phyloP scores from a whole-genome alignment of 495 filamentous ascomycete genomes.

The Hypoxylon cercidicola region DNA sequence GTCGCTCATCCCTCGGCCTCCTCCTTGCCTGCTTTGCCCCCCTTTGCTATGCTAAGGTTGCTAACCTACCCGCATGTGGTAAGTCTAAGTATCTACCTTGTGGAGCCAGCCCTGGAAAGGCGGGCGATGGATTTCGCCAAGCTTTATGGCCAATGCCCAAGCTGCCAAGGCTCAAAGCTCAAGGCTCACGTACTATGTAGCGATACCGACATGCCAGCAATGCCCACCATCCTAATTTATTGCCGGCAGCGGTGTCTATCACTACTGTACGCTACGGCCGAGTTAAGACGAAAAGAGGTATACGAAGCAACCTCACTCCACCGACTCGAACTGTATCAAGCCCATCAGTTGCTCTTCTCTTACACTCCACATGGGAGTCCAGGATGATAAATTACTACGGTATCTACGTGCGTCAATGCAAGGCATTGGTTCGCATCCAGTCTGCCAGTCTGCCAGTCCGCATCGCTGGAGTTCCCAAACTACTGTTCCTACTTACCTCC shows the following conservation, averaged over 20 bases:
- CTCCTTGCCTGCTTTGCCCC: no score
- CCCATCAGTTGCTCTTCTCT: conserved; percentile 10
- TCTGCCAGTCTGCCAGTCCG: conserved; percentile 10
- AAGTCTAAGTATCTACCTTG: no score
- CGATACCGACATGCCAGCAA: no score
- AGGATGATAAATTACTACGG: conserved; percentile 18
- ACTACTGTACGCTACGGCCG: conserved; percentile 12
- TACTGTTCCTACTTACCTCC: neutral
- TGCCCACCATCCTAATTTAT: neutral
- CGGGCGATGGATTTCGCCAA: no score
- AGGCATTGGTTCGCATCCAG: conserved; percentile 15
- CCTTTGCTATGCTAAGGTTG: no score
- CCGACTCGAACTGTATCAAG: conserved; percentile 24
- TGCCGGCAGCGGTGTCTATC: conserved; percentile 8
- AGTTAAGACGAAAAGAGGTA: conserved; percentile 24
- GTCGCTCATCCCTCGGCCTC: no score
- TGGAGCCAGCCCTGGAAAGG: no score
- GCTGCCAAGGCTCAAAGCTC: no score
- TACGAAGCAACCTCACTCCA: conserved; percentile 35
- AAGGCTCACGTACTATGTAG: no score
- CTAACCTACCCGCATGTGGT: no score
- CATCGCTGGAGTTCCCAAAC: conserved; percentile 6
- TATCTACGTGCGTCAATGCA: conserved; percentile 35
- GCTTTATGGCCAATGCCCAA: no score
- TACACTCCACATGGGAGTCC: conserved; percentile 16